phyloP scores from a whole-genome alignment of 176 grass and related monocot species.

The Zizania latifolia region DNA sequence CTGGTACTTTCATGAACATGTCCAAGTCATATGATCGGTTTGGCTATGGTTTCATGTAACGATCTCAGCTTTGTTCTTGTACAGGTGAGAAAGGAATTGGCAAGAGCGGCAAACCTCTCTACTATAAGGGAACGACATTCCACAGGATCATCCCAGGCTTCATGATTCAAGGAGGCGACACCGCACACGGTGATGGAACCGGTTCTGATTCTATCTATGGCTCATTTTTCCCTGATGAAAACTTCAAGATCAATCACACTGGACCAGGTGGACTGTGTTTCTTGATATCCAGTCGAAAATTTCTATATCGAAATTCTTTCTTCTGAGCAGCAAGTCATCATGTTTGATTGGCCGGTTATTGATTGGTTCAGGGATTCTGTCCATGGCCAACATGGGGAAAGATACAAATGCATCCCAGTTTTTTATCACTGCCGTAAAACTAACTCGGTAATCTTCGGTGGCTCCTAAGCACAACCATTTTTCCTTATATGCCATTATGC shows the following conservation, averaged over 20 bases:
- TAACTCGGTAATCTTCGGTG: constrained; percentile 49
- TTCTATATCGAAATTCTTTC: neutral
- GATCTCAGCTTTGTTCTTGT: constrained; percentile 1
- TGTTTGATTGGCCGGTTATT: neutral
- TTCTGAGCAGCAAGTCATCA: neutral
- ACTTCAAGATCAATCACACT: constrained; percentile 97
- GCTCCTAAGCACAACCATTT: neutral
- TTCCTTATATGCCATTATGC: too few relatives aligned
- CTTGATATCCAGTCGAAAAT: neutral
- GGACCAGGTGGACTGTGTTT: constrained; percentile 54
- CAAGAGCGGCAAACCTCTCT: constrained; percentile 83
- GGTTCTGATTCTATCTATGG: constrained; percentile 93
- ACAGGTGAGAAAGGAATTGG: constrained; percentile 90
- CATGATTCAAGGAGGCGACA: constrained; percentile 98
- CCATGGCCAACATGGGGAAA: constrained; percentile 84
- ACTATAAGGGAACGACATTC: constrained; percentile 84
- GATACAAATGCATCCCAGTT: constrained; percentile 96
- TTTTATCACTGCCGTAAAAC: constrained; percentile 93
- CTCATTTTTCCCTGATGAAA: constrained; percentile 76
- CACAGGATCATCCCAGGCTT: constrained; percentile 98
- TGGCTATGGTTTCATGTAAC: neutral
- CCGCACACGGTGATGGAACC: constrained; percentile 79
- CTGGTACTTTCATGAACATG: neutral
- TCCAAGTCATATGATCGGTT: neutral
- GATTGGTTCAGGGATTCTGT: constrained; percentile 49